phyloP scores from a whole-genome alignment of 202 grass and related monocot genomes.

The Carex arenaria region DNA sequence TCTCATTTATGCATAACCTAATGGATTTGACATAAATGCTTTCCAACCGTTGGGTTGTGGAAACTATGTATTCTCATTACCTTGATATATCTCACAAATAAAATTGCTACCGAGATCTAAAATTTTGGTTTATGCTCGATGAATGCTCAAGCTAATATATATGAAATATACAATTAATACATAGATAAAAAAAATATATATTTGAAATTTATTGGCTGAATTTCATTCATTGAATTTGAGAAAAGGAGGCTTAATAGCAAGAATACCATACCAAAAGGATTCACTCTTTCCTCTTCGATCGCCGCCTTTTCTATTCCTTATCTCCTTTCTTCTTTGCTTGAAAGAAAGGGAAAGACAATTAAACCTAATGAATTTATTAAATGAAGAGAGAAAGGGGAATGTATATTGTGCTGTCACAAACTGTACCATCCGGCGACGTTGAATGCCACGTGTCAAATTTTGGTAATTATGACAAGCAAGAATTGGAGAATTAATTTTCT shows the following conservation, averaged over 20 bases:
- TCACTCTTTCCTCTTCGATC: background rate
- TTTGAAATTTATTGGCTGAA: background rate
- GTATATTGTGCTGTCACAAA: background rate
- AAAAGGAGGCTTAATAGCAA: background rate
- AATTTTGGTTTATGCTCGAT: background rate
- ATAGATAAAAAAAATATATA: background rate
- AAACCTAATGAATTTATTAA: slow-evolving; percentile 10
- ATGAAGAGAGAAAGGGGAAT: background rate
- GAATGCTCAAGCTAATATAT: background rate
- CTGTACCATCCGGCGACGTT: background rate
- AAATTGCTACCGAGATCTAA: background rate
- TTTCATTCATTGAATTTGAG: background rate
- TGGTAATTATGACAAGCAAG: slow-evolving; percentile 9
- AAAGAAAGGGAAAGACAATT: background rate
- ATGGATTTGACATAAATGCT: background rate
- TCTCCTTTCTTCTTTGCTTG: background rate
- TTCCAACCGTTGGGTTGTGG: background rate
- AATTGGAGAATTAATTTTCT: slow-evolving; percentile 6
- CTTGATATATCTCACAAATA: background rate
- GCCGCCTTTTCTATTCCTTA: background rate
- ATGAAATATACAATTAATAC: background rate
- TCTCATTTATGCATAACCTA: background rate
- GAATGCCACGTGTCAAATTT: slow-evolving; percentile 8
- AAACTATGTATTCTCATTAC: background rate
- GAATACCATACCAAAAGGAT: background rate